Evolutionary conservation across 345 rosid genomes (phyloP).

Genomic region (Bretschneidera sinensis): DNA sequence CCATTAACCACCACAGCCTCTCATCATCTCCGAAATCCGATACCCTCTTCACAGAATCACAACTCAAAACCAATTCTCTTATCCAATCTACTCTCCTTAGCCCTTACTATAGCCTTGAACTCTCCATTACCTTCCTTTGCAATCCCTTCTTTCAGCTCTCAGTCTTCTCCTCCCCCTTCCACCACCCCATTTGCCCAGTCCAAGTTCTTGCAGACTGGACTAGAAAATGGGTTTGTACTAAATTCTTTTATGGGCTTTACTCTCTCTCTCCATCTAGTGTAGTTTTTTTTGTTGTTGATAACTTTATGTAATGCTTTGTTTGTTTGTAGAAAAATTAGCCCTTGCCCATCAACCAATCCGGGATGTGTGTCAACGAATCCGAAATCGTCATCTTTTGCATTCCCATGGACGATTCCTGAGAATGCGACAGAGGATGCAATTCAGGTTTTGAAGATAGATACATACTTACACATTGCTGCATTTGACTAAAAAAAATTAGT

Average conservation of each 20-base stretch:
- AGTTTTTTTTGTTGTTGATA: not conserved
- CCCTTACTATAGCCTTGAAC: conserved; percentile 47
- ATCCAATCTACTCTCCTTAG: conserved; percentile 45
- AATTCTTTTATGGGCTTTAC: not conserved
- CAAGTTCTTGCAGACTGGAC: conserved; percentile 65
- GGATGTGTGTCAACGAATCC: conserved; percentile 90
- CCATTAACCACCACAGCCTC: conserved; percentile 10
- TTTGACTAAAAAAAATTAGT: too few species aligned
- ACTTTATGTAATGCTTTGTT: not conserved
- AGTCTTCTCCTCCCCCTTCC: conserved; percentile 36
- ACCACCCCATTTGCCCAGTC: conserved; percentile 91
- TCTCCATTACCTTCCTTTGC: conserved; percentile 58
- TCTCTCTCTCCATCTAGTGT: too few species aligned
- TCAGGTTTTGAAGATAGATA: conserved; percentile 35
- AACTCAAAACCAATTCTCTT: conserved; percentile 29
- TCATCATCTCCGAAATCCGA: conserved; percentile 15
- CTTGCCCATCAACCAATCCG: conserved; percentile 88
- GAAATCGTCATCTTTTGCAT: conserved; percentile 70
- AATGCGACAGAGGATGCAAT: conserved; percentile 38
- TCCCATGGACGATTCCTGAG: conserved; percentile 69
- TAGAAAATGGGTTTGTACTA: conserved; percentile 54
- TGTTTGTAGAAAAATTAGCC: conserved; percentile 63
- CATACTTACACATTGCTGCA: not conserved
- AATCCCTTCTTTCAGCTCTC: conserved; percentile 63
- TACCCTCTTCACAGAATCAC: not conserved